A percentile compares a stretch with the other conserved stretches of the same genome.
These are phyloP conservation scores for Trichoderma sp. DNA, from an alignment of 2,329 filamentous ascomycete genomes.

Conservation along the genomic window DNA sequence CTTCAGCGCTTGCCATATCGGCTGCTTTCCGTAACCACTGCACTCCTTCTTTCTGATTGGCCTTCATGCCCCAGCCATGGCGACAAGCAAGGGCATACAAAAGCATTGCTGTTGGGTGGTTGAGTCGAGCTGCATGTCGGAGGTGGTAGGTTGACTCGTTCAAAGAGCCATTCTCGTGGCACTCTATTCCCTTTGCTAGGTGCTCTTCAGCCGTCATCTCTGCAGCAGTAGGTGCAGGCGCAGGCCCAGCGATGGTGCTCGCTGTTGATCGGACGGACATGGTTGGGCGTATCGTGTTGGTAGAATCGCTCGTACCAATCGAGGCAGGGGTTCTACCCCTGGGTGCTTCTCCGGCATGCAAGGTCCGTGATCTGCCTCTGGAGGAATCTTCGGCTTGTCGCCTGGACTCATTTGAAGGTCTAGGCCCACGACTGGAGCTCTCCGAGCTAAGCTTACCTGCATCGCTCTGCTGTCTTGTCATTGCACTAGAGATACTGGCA, in stretches of 20 bases:
- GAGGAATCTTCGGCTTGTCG: conserved; percentile 54
- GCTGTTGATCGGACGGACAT: conserved; percentile 53
- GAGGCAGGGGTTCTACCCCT: conserved; percentile 54
- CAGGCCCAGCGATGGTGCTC: conserved; percentile 61
- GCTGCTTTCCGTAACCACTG: conserved; percentile 91
- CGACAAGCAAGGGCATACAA: conserved; percentile 92
- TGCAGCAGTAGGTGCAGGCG: conserved; percentile 61
- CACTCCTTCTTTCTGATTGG: conserved; percentile 87
- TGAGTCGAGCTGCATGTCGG: conserved; percentile 81
- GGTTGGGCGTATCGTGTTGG: conserved; percentile 53
- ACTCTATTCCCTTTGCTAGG: conserved; percentile 83
- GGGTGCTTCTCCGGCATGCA: conserved; percentile 45
- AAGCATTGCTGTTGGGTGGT: conserved; percentile 91
- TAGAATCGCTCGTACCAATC: conserved; percentile 56
- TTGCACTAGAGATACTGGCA: conserved; percentile 36
- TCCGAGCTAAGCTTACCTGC: conserved; percentile 56
- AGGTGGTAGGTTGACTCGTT: conserved; percentile 97
- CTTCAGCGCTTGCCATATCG: conserved; percentile 78
- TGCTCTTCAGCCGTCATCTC: conserved; percentile 87
- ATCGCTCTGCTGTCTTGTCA: conserved; percentile 54
- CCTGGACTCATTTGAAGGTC: conserved; percentile 50
- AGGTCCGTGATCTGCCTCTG: conserved; percentile 50
- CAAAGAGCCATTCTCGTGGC: conserved; percentile 83
- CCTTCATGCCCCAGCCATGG: conserved; percentile 96
- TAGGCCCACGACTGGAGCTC: conserved; percentile 44